These are phyloP conservation scores for Thraustotheca clavata DNA, from an alignment of 352 stramenopile genomes.

Conservation along the genomic window DNA sequence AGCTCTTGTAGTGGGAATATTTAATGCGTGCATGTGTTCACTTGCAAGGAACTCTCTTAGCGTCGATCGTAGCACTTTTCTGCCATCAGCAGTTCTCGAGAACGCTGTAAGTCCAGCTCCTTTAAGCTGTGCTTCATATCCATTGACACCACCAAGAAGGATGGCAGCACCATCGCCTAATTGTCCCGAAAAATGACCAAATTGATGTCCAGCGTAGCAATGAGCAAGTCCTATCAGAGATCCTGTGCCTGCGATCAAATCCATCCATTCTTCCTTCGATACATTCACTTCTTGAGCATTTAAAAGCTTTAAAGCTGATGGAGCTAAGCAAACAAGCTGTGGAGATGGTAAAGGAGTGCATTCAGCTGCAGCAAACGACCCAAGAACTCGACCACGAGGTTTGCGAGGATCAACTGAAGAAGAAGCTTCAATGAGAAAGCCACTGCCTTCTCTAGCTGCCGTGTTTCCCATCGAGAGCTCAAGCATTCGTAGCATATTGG, in stretches of 20 bases:
- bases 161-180: constrained; percentile 86
- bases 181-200: constrained; percentile 88
- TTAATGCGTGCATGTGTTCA: constrained; percentile 93
- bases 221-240: constrained; percentile 36
- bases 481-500: background rate
- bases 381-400: background rate
- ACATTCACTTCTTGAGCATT: constrained; percentile 8
- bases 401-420: background rate
- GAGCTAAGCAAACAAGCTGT: constrained; percentile 6
- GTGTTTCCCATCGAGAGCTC: constrained; percentile 14
- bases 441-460: constrained; percentile 14
- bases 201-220: constrained; percentile 90
- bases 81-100: constrained; percentile 89
- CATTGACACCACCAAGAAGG: constrained; percentile 77
- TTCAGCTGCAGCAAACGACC: constrained; percentile 9
- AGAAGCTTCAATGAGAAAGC: constrained; percentile 9
- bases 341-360: constrained; percentile 14
- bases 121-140: constrained; percentile 96
- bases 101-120: constrained; percentile 93
- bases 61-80: constrained; percentile 83
- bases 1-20: constrained; percentile 91
- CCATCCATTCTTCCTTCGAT: background rate
- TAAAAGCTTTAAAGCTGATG: background rate
- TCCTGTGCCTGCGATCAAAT: constrained; percentile 8
- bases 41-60: constrained; percentile 96